Conservation (phyloP, 176 grass and related monocot genomes). For the Saccharum officinarum region DNA sequence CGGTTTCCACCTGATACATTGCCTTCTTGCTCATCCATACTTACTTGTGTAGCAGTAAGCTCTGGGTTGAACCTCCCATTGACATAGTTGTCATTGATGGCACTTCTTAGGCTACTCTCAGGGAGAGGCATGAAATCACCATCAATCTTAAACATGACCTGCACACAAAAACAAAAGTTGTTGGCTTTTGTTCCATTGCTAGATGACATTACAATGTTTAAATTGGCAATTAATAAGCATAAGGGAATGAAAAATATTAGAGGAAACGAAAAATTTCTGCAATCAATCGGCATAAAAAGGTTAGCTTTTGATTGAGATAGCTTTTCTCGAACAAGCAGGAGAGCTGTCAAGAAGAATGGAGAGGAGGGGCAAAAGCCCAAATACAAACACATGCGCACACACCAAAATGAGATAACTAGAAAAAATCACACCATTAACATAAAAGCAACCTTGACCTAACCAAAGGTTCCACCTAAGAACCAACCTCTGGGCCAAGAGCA, state of each 20-base stretch:
- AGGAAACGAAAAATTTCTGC: neutral
- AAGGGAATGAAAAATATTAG: neutral
- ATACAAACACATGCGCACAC: neutral
- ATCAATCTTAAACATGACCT: slow-evolving; percentile 87
- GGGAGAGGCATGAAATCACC: slow-evolving; percentile 71
- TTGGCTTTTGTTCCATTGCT: slow-evolving; percentile 3
- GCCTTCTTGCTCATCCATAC: slow-evolving; percentile 9
- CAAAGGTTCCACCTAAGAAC: neutral
- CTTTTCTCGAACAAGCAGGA: neutral
- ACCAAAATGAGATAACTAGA: neutral
- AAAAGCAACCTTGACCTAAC: neutral
- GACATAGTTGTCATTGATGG: slow-evolving; percentile 73
- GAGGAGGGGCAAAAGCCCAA: neutral
- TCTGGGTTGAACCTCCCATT: slow-evolving; percentile 67
- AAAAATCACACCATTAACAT: neutral
- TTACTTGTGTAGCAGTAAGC: slow-evolving; percentile 67
- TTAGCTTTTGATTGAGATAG: neutral
- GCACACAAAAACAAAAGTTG: slow-evolving; percentile 1
- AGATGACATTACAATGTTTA: neutral
- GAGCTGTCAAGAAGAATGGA: neutral
- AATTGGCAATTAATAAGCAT: neutral
- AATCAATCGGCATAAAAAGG: neutral
- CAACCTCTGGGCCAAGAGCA: neutral
- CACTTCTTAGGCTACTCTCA: slow-evolving; percentile 54
- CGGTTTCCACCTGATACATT: no score